phyloP scores from a whole-genome alignment of 345 rosid genomes.

The Ailanthus altissimus region DNA sequence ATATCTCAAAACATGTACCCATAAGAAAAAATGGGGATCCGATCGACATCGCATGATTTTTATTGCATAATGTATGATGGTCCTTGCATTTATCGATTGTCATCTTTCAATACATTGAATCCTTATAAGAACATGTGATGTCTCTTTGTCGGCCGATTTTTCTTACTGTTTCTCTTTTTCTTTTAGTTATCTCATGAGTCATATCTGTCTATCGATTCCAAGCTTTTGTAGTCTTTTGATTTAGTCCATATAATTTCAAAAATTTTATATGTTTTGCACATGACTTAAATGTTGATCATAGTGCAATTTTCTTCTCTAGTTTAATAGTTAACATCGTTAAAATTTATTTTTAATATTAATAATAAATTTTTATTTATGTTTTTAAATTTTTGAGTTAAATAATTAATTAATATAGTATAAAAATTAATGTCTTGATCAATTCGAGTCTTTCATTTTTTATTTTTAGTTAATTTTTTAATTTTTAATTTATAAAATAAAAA shows the following conservation, averaged over 20 bases:
- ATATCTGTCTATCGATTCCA: not conserved
- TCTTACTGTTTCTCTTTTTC: not conserved
- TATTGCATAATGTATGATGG: conserved; percentile 5
- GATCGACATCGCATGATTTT: too few relatives aligned
- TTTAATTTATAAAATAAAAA: too few relatives aligned
- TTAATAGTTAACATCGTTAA: not conserved
- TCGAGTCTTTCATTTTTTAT: too few relatives aligned
- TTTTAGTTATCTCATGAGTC: not conserved
- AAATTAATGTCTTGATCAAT: too few relatives aligned
- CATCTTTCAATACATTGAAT: not conserved
- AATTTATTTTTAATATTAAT: too few relatives aligned
- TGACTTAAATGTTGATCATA: not conserved
- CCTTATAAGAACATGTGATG: not conserved
- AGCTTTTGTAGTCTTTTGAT: too few relatives aligned
- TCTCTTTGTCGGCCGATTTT: conserved; percentile 18
- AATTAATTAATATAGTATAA: too few relatives aligned
- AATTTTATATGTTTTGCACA: not conserved
- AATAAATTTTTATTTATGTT: too few relatives aligned
- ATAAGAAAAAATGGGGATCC: conserved; percentile 8
- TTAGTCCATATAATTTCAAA: not conserved
- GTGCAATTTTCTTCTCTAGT: not conserved
- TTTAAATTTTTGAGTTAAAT: too few relatives aligned
- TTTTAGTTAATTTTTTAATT: too few relatives aligned
- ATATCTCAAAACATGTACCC: conserved; percentile 23
- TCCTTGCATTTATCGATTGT: not conserved